These are phyloP conservation scores for Leccinum angustisporum DNA, from an alignment of 1,284 basidiomycete species.

Conservation along the genomic window DNA sequence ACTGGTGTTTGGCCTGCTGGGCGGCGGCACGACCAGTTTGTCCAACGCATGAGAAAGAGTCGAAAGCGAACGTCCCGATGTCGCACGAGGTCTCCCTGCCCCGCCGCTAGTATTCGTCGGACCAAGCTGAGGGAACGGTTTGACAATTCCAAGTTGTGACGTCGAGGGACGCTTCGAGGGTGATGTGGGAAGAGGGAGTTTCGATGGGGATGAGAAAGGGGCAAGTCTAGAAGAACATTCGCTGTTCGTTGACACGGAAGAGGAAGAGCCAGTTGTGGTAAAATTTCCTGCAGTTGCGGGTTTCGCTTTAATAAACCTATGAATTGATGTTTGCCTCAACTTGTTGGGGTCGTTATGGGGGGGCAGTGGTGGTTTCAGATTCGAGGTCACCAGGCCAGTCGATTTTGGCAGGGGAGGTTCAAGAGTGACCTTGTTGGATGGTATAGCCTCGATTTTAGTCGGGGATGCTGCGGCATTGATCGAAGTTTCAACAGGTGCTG, in stretches of 20 bases:
- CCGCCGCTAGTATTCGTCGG: background rate
- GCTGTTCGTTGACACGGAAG: constrained; percentile 2
- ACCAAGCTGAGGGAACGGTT: constrained; percentile 6
- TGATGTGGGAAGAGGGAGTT: constrained; percentile 28
- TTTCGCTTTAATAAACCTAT: constrained; percentile 22
- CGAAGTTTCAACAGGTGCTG: constrained; percentile 1
- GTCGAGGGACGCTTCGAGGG: constrained; percentile 17
- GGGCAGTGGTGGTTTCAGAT: constrained; percentile 1
- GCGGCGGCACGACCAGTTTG: constrained; percentile 54
- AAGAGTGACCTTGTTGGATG: constrained; percentile 1
- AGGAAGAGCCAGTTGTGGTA: background rate
- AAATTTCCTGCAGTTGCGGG: background rate
- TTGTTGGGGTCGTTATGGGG: constrained; percentile 13
- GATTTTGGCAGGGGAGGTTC: constrained; percentile 9
- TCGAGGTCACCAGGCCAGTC: background rate
- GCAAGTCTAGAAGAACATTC: constrained; percentile 6
- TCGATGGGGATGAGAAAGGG: constrained; percentile 24
- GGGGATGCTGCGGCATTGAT: background rate
- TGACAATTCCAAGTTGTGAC: constrained; percentile 5
- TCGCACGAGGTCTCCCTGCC: background rate
- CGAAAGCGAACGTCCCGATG: constrained; percentile 33
- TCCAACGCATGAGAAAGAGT: constrained; percentile 61
- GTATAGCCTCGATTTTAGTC: background rate
- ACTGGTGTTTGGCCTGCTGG: constrained; percentile 58
- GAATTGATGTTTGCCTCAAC: constrained; percentile 30